Conservation (phyloP, 352 stramenopile genomes). For the Globisporangium barbulae region DNA sequence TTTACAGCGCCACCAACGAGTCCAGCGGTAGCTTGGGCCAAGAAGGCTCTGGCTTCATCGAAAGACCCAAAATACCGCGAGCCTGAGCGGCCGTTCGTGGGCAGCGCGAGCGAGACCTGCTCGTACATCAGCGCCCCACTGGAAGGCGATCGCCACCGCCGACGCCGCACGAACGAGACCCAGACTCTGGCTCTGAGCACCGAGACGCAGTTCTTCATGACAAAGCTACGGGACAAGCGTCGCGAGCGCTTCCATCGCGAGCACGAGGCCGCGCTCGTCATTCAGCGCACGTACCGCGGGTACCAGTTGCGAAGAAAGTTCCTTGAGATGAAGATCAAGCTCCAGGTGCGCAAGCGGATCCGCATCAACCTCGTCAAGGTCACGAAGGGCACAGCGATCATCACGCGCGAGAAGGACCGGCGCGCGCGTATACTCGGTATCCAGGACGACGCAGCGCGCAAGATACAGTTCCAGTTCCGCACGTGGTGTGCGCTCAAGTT, state of each 20-base stretch:
- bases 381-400: constrained; percentile 58
- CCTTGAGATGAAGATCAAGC: constrained; percentile 38
- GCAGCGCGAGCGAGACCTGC: not conserved
- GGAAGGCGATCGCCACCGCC: constrained; percentile 20
- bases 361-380: constrained; percentile 54
- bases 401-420: constrained; percentile 58
- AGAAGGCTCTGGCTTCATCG: constrained; percentile 3
- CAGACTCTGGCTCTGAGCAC: constrained; percentile 31
- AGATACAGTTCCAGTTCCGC: constrained; percentile 39
- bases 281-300: constrained; percentile 58
- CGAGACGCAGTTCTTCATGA: constrained; percentile 51
- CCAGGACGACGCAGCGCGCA: constrained; percentile 24
- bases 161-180: constrained; percentile 17
- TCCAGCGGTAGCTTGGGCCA: constrained; percentile 2
- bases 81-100: constrained; percentile 18
- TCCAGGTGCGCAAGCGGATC: constrained; percentile 65
- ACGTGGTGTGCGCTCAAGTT: constrained; percentile 26
- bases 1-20: not conserved
- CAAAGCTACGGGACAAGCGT: constrained; percentile 27
- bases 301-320: constrained; percentile 50
- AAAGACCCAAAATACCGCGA: constrained; percentile 10
- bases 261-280: constrained; percentile 35
- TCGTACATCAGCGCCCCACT: constrained; percentile 23
- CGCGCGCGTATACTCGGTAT: constrained; percentile 20
- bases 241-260: constrained; percentile 33